These are phyloP conservation scores for Chaetomiaceae sp. DNA, from an alignment of 2,329 filamentous ascomycete species.

Conservation along the genomic window DNA sequence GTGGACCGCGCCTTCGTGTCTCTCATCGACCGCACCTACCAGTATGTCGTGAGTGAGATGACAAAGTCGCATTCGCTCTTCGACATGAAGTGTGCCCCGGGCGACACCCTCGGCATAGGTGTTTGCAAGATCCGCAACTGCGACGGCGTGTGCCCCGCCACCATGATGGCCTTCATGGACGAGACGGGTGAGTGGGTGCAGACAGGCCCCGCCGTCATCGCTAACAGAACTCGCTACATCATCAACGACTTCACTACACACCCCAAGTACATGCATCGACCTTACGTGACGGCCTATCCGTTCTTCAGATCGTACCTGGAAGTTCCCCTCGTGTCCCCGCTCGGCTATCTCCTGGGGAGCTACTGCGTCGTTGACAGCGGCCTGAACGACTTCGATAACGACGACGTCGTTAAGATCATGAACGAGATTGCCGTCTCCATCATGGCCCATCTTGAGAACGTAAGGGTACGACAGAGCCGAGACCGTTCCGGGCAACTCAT, in stretches of 20 bases:
- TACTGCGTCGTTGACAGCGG: slow-evolving; percentile 33
- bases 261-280: slow-evolving; percentile 27
- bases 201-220: slow-evolving; percentile 26
- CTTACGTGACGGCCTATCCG: slow-evolving; percentile 31
- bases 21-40: slow-evolving; percentile 38
- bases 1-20: slow-evolving; percentile 39
- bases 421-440: slow-evolving; percentile 26
- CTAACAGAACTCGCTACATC: slow-evolving; percentile 32
- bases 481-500: slow-evolving; percentile 28
- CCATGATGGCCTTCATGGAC: slow-evolving; percentile 30
- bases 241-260: slow-evolving; percentile 31
- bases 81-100: slow-evolving; percentile 12
- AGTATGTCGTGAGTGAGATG: slow-evolving; percentile 40
- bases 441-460: slow-evolving; percentile 29
- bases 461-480: slow-evolving; percentile 22
- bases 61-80: slow-evolving; percentile 35
- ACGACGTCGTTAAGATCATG: slow-evolving; percentile 22
- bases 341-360: slow-evolving; percentile 31
- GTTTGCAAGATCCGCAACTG: slow-evolving; percentile 27
- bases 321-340: slow-evolving; percentile 31
- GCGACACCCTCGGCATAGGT: slow-evolving; percentile 25
- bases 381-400: slow-evolving; percentile 24
- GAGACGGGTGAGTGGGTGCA: slow-evolving; percentile 25
- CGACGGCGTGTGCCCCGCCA: slow-evolving; percentile 32
- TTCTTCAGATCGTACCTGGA: slow-evolving; percentile 33